phyloP scores from a whole-genome alignment of 1,284 basidiomycete genomes.

The Moesziomyces sp. region DNA sequence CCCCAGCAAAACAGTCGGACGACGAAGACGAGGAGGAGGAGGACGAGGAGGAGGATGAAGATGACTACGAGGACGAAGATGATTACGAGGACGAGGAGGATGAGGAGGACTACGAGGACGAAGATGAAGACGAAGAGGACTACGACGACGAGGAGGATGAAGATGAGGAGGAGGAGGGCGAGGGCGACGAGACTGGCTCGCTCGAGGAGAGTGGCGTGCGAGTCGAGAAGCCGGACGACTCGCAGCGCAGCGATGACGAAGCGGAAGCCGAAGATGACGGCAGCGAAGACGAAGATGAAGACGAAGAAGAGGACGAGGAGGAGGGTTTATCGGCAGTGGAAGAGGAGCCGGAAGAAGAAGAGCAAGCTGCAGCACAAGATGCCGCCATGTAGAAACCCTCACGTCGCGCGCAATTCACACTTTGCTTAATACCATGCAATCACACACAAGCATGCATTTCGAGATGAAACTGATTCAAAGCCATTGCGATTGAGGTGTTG shows the following conservation, averaged over 20 bases:
- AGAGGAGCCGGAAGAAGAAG: slow-evolving; percentile 39
- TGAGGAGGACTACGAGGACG: slow-evolving; percentile 42
- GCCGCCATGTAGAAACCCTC: too few species aligned
- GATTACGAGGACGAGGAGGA: slow-evolving; percentile 62
- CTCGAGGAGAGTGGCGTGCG: slow-evolving; percentile 28
- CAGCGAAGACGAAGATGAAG: slow-evolving; percentile 43
- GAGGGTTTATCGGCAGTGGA: slow-evolving; percentile 46
- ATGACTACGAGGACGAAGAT: slow-evolving; percentile 73
- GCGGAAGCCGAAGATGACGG: not conserved
- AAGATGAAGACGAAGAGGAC: slow-evolving; percentile 31
- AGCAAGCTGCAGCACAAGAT: slow-evolving; percentile 7
- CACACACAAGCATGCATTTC: not conserved
- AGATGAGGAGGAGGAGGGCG: slow-evolving; percentile 56
- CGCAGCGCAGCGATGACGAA: not conserved
- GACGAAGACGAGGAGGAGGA: slow-evolving; percentile 74
- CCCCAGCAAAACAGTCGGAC: not conserved
- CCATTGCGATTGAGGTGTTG: not conserved
- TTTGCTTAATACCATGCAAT: not conserved
- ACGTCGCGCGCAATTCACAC: too few species aligned
- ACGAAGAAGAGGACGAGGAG: slow-evolving; percentile 48
- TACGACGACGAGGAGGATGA: slow-evolving; percentile 49
- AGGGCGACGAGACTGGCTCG: slow-evolving; percentile 13
- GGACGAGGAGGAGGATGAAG: slow-evolving; percentile 71
- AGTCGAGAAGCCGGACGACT: slow-evolving; percentile 1
- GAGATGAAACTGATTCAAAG: not conserved